Conservation (phyloP, 345 rosid species). For the Nasturtium officinale region DNA sequence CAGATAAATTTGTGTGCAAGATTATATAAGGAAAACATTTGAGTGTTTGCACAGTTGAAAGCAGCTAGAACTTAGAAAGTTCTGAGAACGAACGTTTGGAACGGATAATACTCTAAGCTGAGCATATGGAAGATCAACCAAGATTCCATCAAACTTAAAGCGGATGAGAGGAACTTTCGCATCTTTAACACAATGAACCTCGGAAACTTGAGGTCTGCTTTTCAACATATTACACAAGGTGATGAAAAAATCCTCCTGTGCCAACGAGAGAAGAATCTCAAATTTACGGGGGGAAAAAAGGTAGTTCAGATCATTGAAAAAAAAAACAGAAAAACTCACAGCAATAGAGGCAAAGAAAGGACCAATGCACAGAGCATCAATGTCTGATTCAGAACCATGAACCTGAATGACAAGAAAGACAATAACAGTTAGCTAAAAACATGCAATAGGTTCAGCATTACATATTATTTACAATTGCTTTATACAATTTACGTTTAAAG, state of each 20-base stretch:
- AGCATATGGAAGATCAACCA: constrained; percentile 63
- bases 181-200: constrained; percentile 53
- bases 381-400: constrained; percentile 63
- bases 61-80: neutral
- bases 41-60: neutral
- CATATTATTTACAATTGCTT: neutral
- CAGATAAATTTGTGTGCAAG: neutral
- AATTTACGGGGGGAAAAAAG: neutral
- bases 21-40: neutral
- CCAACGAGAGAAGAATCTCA: constrained; percentile 16
- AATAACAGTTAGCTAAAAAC: constrained; percentile 17
- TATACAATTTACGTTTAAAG: neutral
- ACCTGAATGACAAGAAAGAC: constrained; percentile 41
- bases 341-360: constrained; percentile 58
- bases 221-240: constrained; percentile 53
- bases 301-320: neutral
- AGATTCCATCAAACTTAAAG: constrained; percentile 59
- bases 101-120: constrained; percentile 49
- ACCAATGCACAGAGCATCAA: constrained; percentile 59
- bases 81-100: constrained; percentile 47
- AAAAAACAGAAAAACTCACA: constrained; percentile 41
- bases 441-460: neutral
- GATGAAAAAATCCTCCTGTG: constrained; percentile 61
- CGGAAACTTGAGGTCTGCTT: constrained; percentile 46
- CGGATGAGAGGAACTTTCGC: constrained; percentile 61